phyloP scores from a whole-genome alignment of 2,329 filamentous ascomycete species.

The Cercospora nicotianae region DNA sequence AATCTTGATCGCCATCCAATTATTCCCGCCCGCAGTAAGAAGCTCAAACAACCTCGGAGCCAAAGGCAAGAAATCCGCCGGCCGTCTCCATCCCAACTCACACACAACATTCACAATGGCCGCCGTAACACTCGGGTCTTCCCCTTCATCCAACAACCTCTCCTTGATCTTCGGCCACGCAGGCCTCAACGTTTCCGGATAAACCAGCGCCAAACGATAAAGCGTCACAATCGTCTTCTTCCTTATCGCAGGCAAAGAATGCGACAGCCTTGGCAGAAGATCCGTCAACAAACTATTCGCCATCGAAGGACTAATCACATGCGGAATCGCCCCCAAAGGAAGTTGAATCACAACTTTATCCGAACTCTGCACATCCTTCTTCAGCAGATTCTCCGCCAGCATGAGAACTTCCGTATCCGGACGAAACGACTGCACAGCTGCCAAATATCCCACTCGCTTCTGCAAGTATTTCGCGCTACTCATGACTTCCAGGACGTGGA shows the following conservation, averaged over 20 bases:
- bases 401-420: slow-evolving; percentile 96
- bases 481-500: slow-evolving; percentile 99
- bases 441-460: slow-evolving; percentile 92
- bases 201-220: slow-evolving; percentile 91
- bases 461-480: slow-evolving; percentile 91
- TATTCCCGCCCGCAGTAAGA: slow-evolving; percentile 87
- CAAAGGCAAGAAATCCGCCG: slow-evolving; percentile 88
- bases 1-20: slow-evolving; percentile 99
- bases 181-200: slow-evolving; percentile 85
- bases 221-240: slow-evolving; percentile 97
- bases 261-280: slow-evolving; percentile 78
- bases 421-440: slow-evolving; percentile 92
- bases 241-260: slow-evolving; percentile 79
- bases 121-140: slow-evolving; percentile 90
- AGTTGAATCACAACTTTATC: slow-evolving; percentile 76
- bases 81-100: slow-evolving; percentile 89
- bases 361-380: slow-evolving; percentile 82
- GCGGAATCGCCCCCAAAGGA: slow-evolving; percentile 85
- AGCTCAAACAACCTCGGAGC: slow-evolving; percentile 91
- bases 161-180: slow-evolving; percentile 99
- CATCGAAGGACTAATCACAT: slow-evolving; percentile 89
- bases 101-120: slow-evolving; percentile 97
- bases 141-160: slow-evolving; percentile 80
- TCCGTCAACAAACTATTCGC: slow-evolving; percentile 87
- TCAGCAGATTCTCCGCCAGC: slow-evolving; percentile 93